These are phyloP conservation scores for Leavenworthia alabamica DNA, from an alignment of 345 rosid species.

Conservation along the genomic window DNA sequence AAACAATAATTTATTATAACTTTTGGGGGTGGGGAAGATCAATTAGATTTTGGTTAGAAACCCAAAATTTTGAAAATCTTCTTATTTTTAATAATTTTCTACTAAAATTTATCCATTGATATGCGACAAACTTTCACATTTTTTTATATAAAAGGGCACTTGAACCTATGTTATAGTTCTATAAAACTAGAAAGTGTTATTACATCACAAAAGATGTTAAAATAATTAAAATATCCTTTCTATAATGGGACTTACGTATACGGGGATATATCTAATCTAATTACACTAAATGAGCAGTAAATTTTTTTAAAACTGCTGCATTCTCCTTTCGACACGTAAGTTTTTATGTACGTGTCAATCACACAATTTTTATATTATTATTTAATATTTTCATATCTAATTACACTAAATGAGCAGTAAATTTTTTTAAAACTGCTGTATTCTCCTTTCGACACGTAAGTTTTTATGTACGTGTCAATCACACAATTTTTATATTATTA, in stretches of 20 bases:
- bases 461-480: too few relatives aligned
- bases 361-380: too few relatives aligned
- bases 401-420: too few relatives aligned
- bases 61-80: conserved; percentile 14
- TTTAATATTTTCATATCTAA: too few relatives aligned
- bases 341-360: too few relatives aligned
- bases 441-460: too few relatives aligned
- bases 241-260: neutral
- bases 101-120: conserved; percentile 10
- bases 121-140: conserved; percentile 24
- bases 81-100: neutral
- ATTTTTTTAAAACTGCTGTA: too few relatives aligned
- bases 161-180: conserved; percentile 18
- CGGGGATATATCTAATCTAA: too few relatives aligned
- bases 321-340: too few relatives aligned
- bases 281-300: too few relatives aligned
- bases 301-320: too few relatives aligned
- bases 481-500: too few relatives aligned
- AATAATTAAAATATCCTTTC: neutral
- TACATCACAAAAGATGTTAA: neutral
- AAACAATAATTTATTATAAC: neutral
- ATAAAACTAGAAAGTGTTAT: conserved; percentile 4
- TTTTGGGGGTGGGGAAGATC: conserved; percentile 5
- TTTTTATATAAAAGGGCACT: conserved; percentile 29
- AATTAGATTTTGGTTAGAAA: conserved; percentile 28